phyloP scores from a whole-genome alignment of 2,329 filamentous ascomycete genomes.

The Paecilomyces sp. region DNA sequence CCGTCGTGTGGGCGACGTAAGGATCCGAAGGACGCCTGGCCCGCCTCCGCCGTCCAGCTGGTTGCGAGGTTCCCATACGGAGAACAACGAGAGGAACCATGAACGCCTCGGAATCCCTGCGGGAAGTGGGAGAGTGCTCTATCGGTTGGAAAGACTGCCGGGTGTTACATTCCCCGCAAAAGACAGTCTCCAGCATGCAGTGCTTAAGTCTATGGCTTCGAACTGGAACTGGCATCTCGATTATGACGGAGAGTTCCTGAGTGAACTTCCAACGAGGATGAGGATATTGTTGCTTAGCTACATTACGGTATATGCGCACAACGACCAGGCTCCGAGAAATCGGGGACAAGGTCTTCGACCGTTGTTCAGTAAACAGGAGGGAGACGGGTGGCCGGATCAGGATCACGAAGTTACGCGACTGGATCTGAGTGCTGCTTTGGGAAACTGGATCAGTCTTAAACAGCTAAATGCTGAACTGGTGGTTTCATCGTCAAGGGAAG shows the following conservation, averaged over 20 bases:
- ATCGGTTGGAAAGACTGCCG: constrained; percentile 33
- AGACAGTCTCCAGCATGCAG: constrained; percentile 43
- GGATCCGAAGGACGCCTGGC: constrained; percentile 32
- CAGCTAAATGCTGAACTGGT: constrained; percentile 41
- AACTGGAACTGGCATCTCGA: constrained; percentile 52
- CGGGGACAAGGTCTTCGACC: constrained; percentile 40
- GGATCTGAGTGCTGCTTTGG: constrained; percentile 47
- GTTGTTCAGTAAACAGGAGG: constrained; percentile 36
- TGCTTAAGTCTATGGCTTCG: constrained; percentile 47
- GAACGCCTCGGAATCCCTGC: constrained; percentile 7
- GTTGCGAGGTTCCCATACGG: constrained; percentile 18
- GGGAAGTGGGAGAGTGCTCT: constrained; percentile 15
- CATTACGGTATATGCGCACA: constrained; percentile 43
- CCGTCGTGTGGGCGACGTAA: constrained; percentile 21
- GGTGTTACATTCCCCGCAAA: constrained; percentile 28
- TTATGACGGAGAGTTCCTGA: constrained; percentile 50
- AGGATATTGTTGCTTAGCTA: constrained; percentile 52
- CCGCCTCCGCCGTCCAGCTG: constrained; percentile 42
- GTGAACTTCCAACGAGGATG: constrained; percentile 43
- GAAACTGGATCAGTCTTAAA: constrained; percentile 41
- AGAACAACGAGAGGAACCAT: constrained; percentile 3
- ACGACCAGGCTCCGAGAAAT: constrained; percentile 28
- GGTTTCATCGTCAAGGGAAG: constrained; percentile 9
- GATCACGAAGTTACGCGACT: constrained; percentile 43
- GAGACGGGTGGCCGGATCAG: constrained; percentile 6